Base-by-base conservation (phyloP, 768 basidiomycete species). In the Termitomyces sp. region DNA sequence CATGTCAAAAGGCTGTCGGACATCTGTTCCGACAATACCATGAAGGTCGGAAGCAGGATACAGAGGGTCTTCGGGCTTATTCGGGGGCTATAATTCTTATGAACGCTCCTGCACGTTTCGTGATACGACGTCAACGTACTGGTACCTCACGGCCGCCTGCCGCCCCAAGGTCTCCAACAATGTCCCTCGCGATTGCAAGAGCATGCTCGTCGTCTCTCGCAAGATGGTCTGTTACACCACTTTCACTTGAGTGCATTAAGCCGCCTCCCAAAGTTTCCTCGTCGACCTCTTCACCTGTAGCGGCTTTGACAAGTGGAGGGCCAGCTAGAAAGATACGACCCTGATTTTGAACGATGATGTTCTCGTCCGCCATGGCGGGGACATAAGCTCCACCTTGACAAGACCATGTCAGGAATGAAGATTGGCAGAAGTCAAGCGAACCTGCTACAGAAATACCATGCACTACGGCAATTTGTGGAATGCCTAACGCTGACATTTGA, bases 331-430 rank as follows among this genome's bases (percentile, higher is more conserved):
- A 97, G 62, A 98, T 97, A 17, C 82, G 87, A 0, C 94, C 94
- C 73, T 96, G 94, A 58, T 94, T 89, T 57, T 86, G 84, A 33
- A 93, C 91, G 59, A 93, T 94, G 63, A 93, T 80, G 60, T 92
- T 94, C 71, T 94, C 91, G 66, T 98, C 94, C 1, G 94, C 91
- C 91, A 98, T 96, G 2, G 94, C 94, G 28, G 94, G 94, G 43
- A 96, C 92, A 71, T 94, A 95, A 41, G 94, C 94, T 56, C 94
- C 94, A 55, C 89, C 89, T 87, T 45, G 17, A 50, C 33, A 17
- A 62, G 54, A 57, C 47, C 42, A 56, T 56, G 23, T 47, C 43
- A 45, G 59, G 6, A 49, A 35, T 28, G 46, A 17, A 28, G 7
- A 28, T 17, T 21, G 44, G 19, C 11, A 41, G 26, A 10, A 51